These are phyloP conservation scores for Sphaerosporella brunnea DNA, from an alignment of 495 filamentous ascomycete genomes.

Conservation along the genomic window DNA sequence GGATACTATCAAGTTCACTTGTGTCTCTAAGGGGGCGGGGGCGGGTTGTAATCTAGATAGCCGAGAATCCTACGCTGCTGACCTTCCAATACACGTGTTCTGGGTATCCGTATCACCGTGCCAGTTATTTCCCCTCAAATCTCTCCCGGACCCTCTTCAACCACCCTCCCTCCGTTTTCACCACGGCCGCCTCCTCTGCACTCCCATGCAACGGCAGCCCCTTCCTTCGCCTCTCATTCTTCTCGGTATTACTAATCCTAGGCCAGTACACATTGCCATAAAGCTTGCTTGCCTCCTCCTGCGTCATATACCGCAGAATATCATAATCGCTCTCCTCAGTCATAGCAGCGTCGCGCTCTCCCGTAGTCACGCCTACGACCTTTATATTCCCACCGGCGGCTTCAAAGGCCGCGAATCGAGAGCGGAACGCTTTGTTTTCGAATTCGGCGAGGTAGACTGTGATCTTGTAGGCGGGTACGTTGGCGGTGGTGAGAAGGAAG, in stretches of 20 bases:
- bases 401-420: neutral
- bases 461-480: neutral
- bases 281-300: constrained; percentile 27
- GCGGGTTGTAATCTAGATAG: too few species aligned
- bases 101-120: too few species aligned
- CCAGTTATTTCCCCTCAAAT: too few species aligned
- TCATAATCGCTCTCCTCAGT: neutral
- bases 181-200: too few species aligned
- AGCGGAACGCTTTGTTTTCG: neutral
- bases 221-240: neutral
- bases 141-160: too few species aligned
- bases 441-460: neutral
- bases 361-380: neutral
- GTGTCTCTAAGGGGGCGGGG: too few species aligned
- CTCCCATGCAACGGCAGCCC: neutral
- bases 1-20: too few species aligned
- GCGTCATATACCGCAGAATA: constrained; percentile 22
- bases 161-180: too few species aligned
- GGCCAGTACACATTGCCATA: neutral
- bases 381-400: neutral
- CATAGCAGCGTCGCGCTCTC: neutral
- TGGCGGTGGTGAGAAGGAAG: neutral
- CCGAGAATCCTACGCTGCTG: too few species aligned
- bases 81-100: too few species aligned
- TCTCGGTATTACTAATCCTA: neutral